Percentiles rank a stretch among this genome's conserved stretches.
phyloP scores from a whole-genome alignment of 2,329 filamentous ascomycete species.

The Fusarium sp. region DNA sequence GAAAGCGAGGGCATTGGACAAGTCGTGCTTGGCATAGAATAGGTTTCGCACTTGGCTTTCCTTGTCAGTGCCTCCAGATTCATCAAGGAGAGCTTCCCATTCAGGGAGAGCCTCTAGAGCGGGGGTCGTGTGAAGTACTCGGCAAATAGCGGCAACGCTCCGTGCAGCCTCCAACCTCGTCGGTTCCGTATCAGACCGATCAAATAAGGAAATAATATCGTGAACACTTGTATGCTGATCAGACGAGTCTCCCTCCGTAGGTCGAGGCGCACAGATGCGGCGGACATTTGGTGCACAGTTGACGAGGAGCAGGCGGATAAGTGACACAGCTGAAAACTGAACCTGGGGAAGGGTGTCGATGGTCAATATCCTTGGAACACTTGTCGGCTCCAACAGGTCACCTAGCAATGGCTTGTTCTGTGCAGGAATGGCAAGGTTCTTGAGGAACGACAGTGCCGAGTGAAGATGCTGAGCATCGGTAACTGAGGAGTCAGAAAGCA shows the following conservation, averaged over 20 bases:
- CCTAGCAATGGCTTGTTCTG: slow-evolving; percentile 69
- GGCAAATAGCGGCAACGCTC: slow-evolving; percentile 67
- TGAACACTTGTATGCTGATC: slow-evolving; percentile 54
- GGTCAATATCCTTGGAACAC: slow-evolving; percentile 69
- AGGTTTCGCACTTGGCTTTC: slow-evolving; percentile 36
- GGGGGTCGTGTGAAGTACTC: slow-evolving; percentile 65
- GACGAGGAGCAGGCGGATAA: slow-evolving; percentile 70
- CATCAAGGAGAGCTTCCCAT: slow-evolving; percentile 52
- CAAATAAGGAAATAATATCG: slow-evolving; percentile 57
- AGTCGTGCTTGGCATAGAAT: slow-evolving; percentile 65
- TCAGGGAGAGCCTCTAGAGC: slow-evolving; percentile 52
- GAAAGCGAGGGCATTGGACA: slow-evolving; percentile 63
- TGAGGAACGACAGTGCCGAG: slow-evolving; percentile 72
- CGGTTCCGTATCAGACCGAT: slow-evolving; percentile 61
- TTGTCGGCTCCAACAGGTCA: slow-evolving; percentile 60
- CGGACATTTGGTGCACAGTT: slow-evolving; percentile 68
- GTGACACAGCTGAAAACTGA: slow-evolving; percentile 73
- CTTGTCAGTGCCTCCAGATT: slow-evolving; percentile 2
- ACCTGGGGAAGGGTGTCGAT: slow-evolving; percentile 68
- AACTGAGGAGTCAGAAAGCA: slow-evolving; percentile 61
- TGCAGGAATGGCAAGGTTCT: slow-evolving; percentile 74
- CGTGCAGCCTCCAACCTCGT: slow-evolving; percentile 74
- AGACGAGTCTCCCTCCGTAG: slow-evolving; percentile 48
- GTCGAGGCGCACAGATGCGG: slow-evolving; percentile 62
- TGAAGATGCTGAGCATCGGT: slow-evolving; percentile 69